Evolutionary conservation across 768 basidiomycete genomes (phyloP).

Genomic region (Phylloporus sp.): DNA sequence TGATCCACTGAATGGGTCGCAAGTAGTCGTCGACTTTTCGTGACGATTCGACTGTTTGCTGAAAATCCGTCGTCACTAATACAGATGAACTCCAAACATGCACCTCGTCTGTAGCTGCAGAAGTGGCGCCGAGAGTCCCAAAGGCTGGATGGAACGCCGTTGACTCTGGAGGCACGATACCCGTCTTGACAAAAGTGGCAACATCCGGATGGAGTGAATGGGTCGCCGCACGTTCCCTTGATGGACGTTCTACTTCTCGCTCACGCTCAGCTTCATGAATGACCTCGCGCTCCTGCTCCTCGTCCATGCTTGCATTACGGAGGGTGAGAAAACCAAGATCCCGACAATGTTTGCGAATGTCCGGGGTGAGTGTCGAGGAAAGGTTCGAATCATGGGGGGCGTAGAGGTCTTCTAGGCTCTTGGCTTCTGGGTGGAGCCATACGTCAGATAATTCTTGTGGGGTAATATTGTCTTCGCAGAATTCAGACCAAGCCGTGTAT

Average conservation of each 20-base stretch:
- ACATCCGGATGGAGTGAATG: conserved; percentile 21
- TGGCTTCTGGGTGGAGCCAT: neutral
- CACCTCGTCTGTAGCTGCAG: conserved; percentile 11
- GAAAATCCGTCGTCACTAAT: conserved; percentile 12
- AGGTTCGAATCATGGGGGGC: neutral
- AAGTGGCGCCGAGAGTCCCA: conserved; percentile 2
- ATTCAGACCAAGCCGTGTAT: neutral
- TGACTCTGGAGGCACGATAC: conserved; percentile 11
- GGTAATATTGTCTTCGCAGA: neutral
- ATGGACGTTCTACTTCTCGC: conserved; percentile 33
- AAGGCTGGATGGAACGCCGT: conserved; percentile 17
- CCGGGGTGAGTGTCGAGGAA: too few relatives aligned
- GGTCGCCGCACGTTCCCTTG: conserved; percentile 13
- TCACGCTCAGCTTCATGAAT: conserved; percentile 40
- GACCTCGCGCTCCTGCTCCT: conserved; percentile 42
- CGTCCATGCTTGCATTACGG: neutral
- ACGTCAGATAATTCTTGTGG: neutral
- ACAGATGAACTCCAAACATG: conserved; percentile 12
- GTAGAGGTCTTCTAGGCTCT: neutral
- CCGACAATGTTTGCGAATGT: neutral
- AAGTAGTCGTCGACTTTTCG: conserved; percentile 11
- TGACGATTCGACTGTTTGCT: neutral
- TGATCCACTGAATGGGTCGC: conserved; percentile 23
- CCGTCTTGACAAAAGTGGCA: conserved; percentile 21
- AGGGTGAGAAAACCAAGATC: neutral